These are phyloP conservation scores for Lojkania enalia DNA, from an alignment of 2,329 filamentous ascomycete species.

Conservation along the genomic window DNA sequence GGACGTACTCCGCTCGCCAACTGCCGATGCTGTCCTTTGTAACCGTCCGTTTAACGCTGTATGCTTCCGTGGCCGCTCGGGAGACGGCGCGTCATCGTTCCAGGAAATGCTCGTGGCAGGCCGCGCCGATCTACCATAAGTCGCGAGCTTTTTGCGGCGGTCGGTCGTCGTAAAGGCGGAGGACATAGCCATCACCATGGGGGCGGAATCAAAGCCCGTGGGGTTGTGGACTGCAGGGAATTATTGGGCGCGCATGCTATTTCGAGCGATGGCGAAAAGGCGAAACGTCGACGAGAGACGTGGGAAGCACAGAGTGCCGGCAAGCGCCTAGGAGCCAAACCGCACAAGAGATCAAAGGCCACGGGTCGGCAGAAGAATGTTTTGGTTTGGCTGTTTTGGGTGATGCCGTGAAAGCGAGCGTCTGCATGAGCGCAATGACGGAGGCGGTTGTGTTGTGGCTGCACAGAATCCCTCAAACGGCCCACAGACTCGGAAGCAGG, in stretches of 20 bases:
- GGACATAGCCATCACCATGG: conserved; percentile 22
- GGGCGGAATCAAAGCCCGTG: background rate
- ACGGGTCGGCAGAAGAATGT: conserved; percentile 4
- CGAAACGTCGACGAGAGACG: conserved; percentile 24
- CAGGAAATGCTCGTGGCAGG: conserved; percentile 18
- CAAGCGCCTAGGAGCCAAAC: conserved; percentile 8
- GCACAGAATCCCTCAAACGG: background rate
- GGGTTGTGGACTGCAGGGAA: background rate
- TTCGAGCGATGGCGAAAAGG: conserved; percentile 7
- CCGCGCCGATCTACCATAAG: conserved; percentile 44
- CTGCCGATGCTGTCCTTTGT: background rate
- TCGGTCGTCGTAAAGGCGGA: conserved; percentile 34
- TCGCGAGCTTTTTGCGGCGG: conserved; percentile 43
- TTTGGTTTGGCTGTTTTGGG: conserved; percentile 10
- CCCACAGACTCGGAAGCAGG: background rate
- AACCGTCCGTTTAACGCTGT: conserved; percentile 1
- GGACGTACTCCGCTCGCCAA: conserved; percentile 8
- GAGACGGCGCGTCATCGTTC: conserved; percentile 35
- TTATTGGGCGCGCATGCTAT: conserved; percentile 1
- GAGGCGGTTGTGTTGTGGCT: background rate
- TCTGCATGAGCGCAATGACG: conserved; percentile 4
- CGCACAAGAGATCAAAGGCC: background rate
- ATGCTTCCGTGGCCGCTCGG: conserved; percentile 37
- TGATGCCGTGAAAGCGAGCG: conserved; percentile 4
- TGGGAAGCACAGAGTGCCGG: conserved; percentile 21